Evolutionary conservation across 805 yeast genomes (phyloP).

Genomic region (Ogataea corticis): DNA sequence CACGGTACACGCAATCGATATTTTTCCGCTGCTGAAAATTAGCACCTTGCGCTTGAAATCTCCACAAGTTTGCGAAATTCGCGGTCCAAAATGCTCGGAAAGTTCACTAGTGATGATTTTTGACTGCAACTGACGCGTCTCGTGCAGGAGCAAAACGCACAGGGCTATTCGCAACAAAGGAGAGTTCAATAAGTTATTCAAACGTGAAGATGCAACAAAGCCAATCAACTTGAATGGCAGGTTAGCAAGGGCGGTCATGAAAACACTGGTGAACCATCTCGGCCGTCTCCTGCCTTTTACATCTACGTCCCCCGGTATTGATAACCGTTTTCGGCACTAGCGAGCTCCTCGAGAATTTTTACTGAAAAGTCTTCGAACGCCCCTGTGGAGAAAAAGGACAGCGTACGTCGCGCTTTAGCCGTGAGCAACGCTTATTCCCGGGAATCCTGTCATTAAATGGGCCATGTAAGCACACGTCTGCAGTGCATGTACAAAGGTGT

Average conservation of each 20-base stretch:
- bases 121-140: conserved; percentile 4
- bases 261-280: too few species aligned
- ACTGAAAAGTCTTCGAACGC: too few species aligned
- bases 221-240: too few species aligned
- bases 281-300: too few species aligned
- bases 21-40: not conserved
- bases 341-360: too few species aligned
- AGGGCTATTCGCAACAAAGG: not conserved
- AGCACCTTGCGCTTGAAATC: not conserved
- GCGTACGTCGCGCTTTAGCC: too few species aligned
- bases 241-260: too few species aligned
- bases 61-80: not conserved
- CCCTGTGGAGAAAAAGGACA: too few species aligned
- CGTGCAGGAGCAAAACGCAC: not conserved
- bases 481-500: too few species aligned
- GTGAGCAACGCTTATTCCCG: not conserved
- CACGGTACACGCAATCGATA: not conserved
- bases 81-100: conserved; percentile 1
- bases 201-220: too few species aligned
- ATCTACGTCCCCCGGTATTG: too few species aligned
- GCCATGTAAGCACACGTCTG: not conserved
- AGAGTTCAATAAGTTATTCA: not conserved
- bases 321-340: too few species aligned
- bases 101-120: not conserved
- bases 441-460: conserved; percentile 2